A percentile compares a stretch with the other conserved stretches of the same genome.
These are phyloP conservation scores for Hibiscus mutabilis DNA, from an alignment of 345 rosid genomes.

Conservation along the genomic window DNA sequence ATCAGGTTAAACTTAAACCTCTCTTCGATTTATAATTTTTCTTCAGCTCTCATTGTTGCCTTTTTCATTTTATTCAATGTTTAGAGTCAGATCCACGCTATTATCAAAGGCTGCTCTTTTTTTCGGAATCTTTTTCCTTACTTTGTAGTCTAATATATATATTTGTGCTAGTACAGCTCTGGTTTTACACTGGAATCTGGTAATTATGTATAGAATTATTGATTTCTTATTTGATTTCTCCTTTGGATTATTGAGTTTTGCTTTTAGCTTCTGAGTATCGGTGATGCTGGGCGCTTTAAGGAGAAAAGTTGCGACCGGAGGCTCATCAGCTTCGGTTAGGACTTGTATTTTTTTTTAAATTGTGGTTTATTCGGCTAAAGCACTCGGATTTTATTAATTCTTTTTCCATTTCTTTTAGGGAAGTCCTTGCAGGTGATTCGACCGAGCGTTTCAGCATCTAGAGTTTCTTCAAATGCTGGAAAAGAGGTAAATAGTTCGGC, in stretches of 20 bases:
- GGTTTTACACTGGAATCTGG: too few relatives aligned
- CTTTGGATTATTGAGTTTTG: not conserved
- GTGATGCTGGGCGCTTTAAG: conserved; percentile 41
- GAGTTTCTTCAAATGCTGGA: conserved; percentile 37
- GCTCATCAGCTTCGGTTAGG: conserved; percentile 40
- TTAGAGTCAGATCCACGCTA: not conserved
- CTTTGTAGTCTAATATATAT: too few relatives aligned
- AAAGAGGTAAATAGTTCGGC: conserved; percentile 29
- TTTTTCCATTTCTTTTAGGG: conserved; percentile 1
- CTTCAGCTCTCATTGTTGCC: not conserved
- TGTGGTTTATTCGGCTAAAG: not conserved
- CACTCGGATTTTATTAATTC: not conserved
- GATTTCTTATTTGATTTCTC: not conserved
- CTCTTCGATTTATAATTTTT: not conserved
- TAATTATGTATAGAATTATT: not conserved
- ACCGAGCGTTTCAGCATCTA: conserved; percentile 29
- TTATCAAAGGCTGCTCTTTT: too few relatives aligned
- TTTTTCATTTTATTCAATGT: not conserved
- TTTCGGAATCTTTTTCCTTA: too few relatives aligned
- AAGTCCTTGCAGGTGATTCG: conserved; percentile 33
- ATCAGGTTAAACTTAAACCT: not conserved
- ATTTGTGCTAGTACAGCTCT: too few relatives aligned
- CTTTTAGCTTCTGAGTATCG: conserved; percentile 4
- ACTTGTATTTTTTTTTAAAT: not conserved
- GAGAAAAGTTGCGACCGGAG: conserved; percentile 32